Conservation (phyloP, 257 asterid species). For the Plectranthus barbatus region DNA sequence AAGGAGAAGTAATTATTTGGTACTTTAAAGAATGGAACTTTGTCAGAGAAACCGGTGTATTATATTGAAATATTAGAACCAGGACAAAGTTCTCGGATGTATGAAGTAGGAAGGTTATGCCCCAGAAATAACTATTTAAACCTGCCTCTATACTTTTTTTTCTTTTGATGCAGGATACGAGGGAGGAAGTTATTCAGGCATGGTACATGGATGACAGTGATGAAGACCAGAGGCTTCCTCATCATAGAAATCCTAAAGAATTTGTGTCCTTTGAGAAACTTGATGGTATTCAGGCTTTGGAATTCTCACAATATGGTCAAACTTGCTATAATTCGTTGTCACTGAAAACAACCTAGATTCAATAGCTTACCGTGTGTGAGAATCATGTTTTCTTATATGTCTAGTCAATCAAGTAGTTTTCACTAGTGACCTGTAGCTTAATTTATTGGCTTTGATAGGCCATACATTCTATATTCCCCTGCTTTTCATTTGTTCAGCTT, state of each 20-base stretch:
- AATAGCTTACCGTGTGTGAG: neutral
- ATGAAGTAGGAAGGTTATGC: neutral
- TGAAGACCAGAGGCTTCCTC: slow-evolving; percentile 93
- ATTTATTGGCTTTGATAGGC: neutral
- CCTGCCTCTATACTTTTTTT: neutral
- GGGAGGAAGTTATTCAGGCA: slow-evolving; percentile 79
- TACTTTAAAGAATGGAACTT: neutral
- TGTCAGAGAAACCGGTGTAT: neutral
- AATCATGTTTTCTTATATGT: neutral
- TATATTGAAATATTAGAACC: neutral
- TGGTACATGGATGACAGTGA: slow-evolving; percentile 94
- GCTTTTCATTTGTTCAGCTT: neutral
- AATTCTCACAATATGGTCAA: neutral
- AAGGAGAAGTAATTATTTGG: neutral
- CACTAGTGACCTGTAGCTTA: neutral
- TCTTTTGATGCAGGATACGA: slow-evolving; percentile 41
- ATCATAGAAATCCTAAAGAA: slow-evolving; percentile 74
- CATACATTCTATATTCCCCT: neutral
- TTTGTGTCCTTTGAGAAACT: slow-evolving; percentile 81
- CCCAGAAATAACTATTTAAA: neutral
- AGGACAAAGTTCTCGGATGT: neutral
- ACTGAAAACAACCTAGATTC: neutral
- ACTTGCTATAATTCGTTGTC: neutral
- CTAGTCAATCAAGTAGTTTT: neutral
- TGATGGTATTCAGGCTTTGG: slow-evolving; percentile 41